phyloP scores from a whole-genome alignment of 495 filamentous ascomycete species.

The Lophiostoma macrostomum region DNA sequence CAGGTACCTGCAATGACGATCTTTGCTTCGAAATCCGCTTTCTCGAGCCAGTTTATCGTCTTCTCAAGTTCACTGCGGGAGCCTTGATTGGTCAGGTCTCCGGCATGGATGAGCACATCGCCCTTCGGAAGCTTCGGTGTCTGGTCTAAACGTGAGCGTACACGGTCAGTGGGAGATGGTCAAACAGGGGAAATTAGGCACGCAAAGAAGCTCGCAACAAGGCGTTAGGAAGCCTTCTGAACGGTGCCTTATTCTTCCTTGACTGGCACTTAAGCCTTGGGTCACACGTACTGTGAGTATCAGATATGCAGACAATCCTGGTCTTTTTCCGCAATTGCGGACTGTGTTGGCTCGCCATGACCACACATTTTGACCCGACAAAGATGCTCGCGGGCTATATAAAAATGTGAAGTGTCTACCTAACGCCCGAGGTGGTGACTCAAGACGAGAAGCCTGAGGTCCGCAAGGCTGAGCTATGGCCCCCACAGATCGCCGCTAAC shows the following conservation, averaged over 20 bases:
- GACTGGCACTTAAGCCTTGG: too few species aligned
- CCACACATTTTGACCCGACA: neutral
- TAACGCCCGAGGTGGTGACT: neutral
- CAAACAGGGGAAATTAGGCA: too few species aligned
- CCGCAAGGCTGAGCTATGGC: neutral
- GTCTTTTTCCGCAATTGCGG: conserved; percentile 45
- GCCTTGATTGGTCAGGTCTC: conserved; percentile 59
- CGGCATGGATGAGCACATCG: conserved; percentile 61
- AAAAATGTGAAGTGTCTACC: neutral
- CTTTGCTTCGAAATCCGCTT: conserved; percentile 55
- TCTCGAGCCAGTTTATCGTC: conserved; percentile 56
- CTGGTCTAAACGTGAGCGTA: too few species aligned
- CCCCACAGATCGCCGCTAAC: conserved; percentile 1
- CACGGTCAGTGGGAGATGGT: too few species aligned
- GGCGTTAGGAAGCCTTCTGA: too few species aligned
- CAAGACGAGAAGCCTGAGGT: neutral
- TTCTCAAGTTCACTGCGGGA: conserved; percentile 51
- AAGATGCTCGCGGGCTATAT: neutral
- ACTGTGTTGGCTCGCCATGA: neutral
- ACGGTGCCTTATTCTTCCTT: too few species aligned
- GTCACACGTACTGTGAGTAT: too few species aligned
- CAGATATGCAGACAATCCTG: conserved; percentile 60
- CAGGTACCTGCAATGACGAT: conserved; percentile 56
- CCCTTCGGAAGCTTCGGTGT: conserved; percentile 56
- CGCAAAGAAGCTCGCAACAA: too few species aligned